Evolutionary conservation across 805 yeast genomes (phyloP), one percentile per base, ranked within the genome.

Genomic region (Candida methanosorbosa): DNA sequence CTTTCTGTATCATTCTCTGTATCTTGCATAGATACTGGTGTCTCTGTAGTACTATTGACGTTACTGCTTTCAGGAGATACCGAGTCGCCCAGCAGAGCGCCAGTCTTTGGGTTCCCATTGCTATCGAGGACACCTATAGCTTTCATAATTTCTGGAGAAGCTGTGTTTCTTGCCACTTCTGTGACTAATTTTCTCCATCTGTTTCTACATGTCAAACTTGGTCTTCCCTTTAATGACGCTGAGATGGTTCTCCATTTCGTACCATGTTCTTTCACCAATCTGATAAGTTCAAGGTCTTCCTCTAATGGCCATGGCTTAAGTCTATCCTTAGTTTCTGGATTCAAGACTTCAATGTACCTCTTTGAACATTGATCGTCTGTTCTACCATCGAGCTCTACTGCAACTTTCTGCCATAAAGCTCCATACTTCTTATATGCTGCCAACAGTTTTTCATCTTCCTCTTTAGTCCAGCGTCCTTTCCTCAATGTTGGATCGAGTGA

Each of bases 331-430:
- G 87, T 81, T 19, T 64, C 67, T 5, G 97, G 96, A 46, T 85
- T 92, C 38, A 88, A 56, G 2, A 86, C 95, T 49, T 88, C 97
- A 13, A 79, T 75, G 53, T 84, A 88, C 47, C 97, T 63, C 50
- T 88, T 88, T 2, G 95, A 84, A 63, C 97, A 88, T 61, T 88
- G 97, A 56, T 87, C 96, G 49, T 87, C 95, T 0, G 94, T 88
- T 51, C 97, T 67, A 5, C 95, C 94, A 3, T 75, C 72, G 11
- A 88, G 81, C 35, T 72, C 78, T 33, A 67, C 59, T 0, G 95
- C 77, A 9, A 88, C 87, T 46, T 79, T 79, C 42, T 82, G 83
- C 97, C 97, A 88, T 21, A 78, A 71, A 0, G 94, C 70, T 0
- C 97, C 97, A 52, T 72, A 69, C 43, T 66, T 69, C 32, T 70